Evolutionary conservation across 352 stramenopile species (phyloP), one percentile per base, ranked within the genome.

Genomic region (Pythium chondricola): DNA sequence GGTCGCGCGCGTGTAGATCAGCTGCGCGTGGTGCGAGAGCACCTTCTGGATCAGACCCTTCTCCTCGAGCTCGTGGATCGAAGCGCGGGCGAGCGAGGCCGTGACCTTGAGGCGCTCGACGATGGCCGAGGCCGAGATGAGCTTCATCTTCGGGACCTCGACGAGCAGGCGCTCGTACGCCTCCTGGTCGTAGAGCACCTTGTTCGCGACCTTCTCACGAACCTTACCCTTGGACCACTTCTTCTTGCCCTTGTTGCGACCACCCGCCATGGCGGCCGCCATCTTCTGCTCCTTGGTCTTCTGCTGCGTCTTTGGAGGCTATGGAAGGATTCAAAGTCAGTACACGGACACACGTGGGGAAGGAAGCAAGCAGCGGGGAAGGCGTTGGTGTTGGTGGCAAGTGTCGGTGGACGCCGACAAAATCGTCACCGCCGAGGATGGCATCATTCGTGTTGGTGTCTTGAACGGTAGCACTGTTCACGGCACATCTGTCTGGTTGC

Each of bases 221-320:
- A 97, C 85, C 88, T 99, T 99, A 73, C 96, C 96, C 94, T 99
- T 99, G 63, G 95, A 98, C 97, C 97, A 99, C 88, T 99, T 99
- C 83, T 99, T 99, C 92, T 99, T 99, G 77, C 95, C 95, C 88
- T 99, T 99, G 80, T 95, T 95, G 65, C 85, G 85, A 73, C 96
- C 96, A 88, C 86, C 86, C 50, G 96, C 97, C 91, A 99, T 97
- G 89, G 97, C 97, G 69, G 97, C 97, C 66, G 96, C 96, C 92
- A 99, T 98, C 96, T 99, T 99, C 67, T 98, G 95, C 76, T 99
- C 97, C 91, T 99, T 99, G 60, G 96, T 98, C 91, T 99, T 99
- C 77, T 99, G 97, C 86, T 99, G 97, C 67, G 97, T 97, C 83
- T 99, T 99, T 58, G 97, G 96, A 61, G 95, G 95, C 96, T 91